Evolutionary conservation across 1,284 basidiomycete species (phyloP).

Genomic region (Ganoderma multipileum): DNA sequence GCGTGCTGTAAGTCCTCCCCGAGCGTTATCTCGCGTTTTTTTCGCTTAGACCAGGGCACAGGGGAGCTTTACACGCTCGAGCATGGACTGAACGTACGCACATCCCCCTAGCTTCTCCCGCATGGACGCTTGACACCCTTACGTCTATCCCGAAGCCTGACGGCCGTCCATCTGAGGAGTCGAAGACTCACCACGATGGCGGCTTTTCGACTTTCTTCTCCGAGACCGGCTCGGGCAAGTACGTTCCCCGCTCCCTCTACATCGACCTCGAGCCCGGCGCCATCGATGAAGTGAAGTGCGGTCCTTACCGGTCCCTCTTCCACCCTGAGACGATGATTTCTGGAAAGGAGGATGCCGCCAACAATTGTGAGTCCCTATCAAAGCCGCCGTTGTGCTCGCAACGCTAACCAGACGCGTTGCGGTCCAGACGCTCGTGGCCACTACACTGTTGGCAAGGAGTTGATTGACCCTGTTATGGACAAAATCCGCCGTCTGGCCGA

Average conservation of each 20-base stretch:
- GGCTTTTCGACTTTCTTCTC: conserved; percentile 98
- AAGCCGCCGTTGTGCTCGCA: conserved; percentile 3
- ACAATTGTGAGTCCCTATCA: conserved; percentile 81
- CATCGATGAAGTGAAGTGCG: conserved; percentile 96
- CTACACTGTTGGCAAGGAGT: conserved; percentile 98
- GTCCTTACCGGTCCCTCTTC: conserved; percentile 94
- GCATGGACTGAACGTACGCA: conserved; percentile 90
- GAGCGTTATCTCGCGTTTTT: conserved; percentile 10
- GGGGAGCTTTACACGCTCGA: conserved; percentile 99
- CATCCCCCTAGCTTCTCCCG: conserved; percentile 33
- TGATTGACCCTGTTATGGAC: conserved; percentile 93
- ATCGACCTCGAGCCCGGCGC: conserved; percentile 96
- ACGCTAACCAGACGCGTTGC: conserved; percentile 22
- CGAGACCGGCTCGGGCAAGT: conserved; percentile 92
- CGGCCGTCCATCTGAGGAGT: conserved; percentile 63
- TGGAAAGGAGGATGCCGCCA: conserved; percentile 99
- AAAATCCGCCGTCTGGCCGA: conserved; percentile 96
- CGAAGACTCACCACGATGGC: conserved; percentile 71
- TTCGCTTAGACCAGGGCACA: conserved; percentile 39
- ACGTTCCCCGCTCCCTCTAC: conserved; percentile 98
- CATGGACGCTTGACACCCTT: conserved; percentile 1
- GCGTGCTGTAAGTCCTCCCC: conserved; percentile 77
- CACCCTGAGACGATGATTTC: conserved; percentile 99
- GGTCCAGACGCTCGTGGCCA: conserved; percentile 93
- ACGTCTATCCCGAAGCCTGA: conserved; percentile 49